Evolutionary conservation across 805 yeast species (phyloP), one percentile per base, ranked within the genome.

Genomic region (Groenewaldozyma salmanticensis): DNA sequence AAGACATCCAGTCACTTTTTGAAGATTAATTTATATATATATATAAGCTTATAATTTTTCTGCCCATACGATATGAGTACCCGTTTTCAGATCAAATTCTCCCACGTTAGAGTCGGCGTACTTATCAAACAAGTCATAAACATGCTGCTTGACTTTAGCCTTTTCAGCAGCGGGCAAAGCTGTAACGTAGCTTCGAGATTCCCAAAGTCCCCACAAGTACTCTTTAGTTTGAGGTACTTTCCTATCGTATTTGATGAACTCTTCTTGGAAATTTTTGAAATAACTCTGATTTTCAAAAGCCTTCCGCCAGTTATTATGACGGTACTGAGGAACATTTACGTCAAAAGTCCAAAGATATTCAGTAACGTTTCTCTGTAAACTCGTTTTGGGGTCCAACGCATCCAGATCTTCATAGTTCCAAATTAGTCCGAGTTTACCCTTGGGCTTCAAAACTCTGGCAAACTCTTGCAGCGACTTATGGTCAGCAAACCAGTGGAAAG

Each of bases 401-500:
- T 49, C 53, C 20, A 50, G 35, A 34, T 51, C 58, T 37, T 77
- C 81, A 46, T 62, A 71, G 55, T 77, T 77, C 83, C 83, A 77
- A 41, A 77, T 66, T 19, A 75, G 52, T 0, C 77, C 81, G 9
- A 77, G 58, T 35, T 59, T 61, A 0, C 79, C 81, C 5, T 52
- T 54, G 1, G 70, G 67, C 45, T 69, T 71, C 49, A 77, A 61
- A 0, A 77, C 73, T 15, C 83, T 59, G 33, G 58, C 45, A 18
- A 77, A 52, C 52, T 77, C 83, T 40, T 59, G 55, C 27, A 77
- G 50, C 0, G 79, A 60, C 5, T 59, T 62, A 2, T 45, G 35
- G 49, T 74, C 76, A n/a, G 74, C 67, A 57, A 77, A 77, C 83
- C 83, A 77, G 48, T 77, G 83, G 53, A 72, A 77, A 0, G 75